A percentile compares a stretch with the other conserved stretches of the same genome.
phyloP scores from a whole-genome alignment of 805 yeast genomes.

The Kodamaea restingae region DNA sequence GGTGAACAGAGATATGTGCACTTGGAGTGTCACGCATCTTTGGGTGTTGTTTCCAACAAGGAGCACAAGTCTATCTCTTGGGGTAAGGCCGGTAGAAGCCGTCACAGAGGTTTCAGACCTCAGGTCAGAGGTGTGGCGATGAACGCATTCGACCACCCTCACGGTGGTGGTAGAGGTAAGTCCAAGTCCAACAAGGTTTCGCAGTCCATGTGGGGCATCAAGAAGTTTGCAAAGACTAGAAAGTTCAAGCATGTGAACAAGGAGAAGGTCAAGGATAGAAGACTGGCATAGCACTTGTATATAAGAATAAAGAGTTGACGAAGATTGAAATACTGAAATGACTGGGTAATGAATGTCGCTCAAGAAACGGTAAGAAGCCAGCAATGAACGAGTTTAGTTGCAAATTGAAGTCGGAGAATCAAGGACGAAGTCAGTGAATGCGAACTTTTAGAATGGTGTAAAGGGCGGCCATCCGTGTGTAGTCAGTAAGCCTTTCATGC shows the following conservation, averaged over 20 bases:
- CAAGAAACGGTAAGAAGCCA: no score
- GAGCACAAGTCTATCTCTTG: constrained; percentile 85
- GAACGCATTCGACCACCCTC: constrained; percentile 97
- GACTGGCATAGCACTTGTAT: constrained; percentile 31
- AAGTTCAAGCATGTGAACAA: constrained; percentile 81
- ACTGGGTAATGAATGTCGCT: no score
- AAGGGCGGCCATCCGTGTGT: no score
- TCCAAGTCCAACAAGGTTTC: constrained; percentile 93
- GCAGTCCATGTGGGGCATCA: constrained; percentile 95
- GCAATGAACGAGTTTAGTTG: no score
- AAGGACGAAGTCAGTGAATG: no score
- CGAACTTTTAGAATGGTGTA: no score
- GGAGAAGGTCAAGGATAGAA: constrained; percentile 87
- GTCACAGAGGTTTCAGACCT: constrained; percentile 92
- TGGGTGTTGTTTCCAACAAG: constrained; percentile 88
- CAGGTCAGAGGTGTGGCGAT: constrained; percentile 96
- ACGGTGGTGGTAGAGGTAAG: constrained; percentile 99
- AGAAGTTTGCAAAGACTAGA: constrained; percentile 92
- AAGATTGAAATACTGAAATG: no score
- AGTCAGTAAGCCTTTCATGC: no score
- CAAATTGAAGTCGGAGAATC: no score
- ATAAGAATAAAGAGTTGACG: not conserved
- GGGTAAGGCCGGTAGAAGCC: constrained; percentile 96
- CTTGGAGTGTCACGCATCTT: constrained; percentile 84
- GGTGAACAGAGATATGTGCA: constrained; percentile 94